phyloP scores from a whole-genome alignment of 163 green algal species.

The Trebouxiophyceae sp. region DNA sequence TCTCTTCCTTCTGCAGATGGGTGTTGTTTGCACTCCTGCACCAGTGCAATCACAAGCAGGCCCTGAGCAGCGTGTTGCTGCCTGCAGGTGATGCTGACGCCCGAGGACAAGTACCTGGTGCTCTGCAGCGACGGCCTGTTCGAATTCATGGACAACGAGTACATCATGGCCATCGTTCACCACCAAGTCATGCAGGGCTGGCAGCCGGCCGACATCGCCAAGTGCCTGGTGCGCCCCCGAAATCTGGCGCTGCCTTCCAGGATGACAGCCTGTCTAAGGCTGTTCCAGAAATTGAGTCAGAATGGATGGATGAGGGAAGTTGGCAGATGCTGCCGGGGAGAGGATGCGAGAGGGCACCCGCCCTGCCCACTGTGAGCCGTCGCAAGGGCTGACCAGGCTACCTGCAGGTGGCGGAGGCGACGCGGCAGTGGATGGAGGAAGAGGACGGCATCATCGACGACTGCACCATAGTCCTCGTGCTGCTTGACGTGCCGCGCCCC shows the following conservation, averaged over 20 bases:
- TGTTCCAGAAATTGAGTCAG: background rate
- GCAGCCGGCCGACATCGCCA: slow-evolving; percentile 2
- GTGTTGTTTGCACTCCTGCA: too few species aligned
- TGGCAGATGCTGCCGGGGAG: background rate
- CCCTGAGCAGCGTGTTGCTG: too few species aligned
- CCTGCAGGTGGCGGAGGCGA: slow-evolving; percentile 13
- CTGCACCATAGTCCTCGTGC: slow-evolving; percentile 22
- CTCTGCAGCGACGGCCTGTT: slow-evolving; percentile 43
- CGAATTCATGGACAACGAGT: slow-evolving; percentile 39
- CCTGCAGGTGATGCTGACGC: slow-evolving; percentile 8
- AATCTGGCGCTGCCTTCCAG: too few species aligned
- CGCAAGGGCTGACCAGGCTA: background rate
- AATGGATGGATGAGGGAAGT: background rate
- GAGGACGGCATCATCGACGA: slow-evolving; percentile 20
- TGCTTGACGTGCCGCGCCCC: slow-evolving; percentile 6
- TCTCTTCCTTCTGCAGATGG: too few species aligned
- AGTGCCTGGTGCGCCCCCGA: slow-evolving; percentile 1
- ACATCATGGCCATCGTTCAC: slow-evolving; percentile 13
- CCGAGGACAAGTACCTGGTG: slow-evolving; percentile 36
- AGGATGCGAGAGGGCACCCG: background rate
- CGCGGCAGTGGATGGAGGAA: slow-evolving; percentile 16
- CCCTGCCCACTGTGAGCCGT: too few species aligned
- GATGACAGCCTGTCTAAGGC: background rate
- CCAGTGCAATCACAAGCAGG: too few species aligned
- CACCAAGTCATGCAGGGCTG: background rate